phyloP scores from a whole-genome alignment of 73 alveolate species.

The Paramecium sexaurelia region DNA sequence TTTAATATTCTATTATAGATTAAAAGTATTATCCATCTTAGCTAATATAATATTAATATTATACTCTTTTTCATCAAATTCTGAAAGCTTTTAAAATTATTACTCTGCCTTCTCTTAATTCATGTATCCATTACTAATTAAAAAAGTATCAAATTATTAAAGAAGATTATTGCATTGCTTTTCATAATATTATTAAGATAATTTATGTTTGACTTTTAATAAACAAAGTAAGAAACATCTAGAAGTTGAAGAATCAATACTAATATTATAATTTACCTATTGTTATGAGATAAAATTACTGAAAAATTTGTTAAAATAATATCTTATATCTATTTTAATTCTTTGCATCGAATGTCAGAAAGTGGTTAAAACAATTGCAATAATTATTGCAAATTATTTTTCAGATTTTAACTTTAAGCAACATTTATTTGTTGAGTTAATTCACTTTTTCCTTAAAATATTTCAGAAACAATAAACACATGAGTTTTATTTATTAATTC shows the following conservation, averaged over 20 bases:
- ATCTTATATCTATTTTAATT: not conserved
- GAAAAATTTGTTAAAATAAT: not conserved
- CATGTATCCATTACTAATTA: not conserved
- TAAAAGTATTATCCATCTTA: not conserved
- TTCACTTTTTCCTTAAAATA: not conserved
- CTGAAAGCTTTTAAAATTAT: not conserved
- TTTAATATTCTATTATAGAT: not conserved
- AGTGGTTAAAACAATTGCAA: not conserved
- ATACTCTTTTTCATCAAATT: not conserved
- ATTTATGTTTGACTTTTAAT: not conserved
- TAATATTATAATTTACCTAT: not conserved
- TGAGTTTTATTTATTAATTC: not conserved
- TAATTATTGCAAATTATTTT: not conserved
- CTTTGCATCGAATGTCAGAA: not conserved
- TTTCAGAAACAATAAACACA: not conserved
- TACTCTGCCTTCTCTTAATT: not conserved
- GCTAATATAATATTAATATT: not conserved
- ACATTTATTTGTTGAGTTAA: not conserved
- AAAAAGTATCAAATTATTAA: not conserved
- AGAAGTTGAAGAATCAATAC: not conserved
- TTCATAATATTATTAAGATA: not conserved
- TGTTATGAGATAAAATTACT: not conserved
- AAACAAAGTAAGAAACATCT: not conserved
- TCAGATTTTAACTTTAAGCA: not conserved
- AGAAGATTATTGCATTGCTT: not conserved